Conservation (phyloP, 345 rosid species). For the Trapa incisa region DNA sequence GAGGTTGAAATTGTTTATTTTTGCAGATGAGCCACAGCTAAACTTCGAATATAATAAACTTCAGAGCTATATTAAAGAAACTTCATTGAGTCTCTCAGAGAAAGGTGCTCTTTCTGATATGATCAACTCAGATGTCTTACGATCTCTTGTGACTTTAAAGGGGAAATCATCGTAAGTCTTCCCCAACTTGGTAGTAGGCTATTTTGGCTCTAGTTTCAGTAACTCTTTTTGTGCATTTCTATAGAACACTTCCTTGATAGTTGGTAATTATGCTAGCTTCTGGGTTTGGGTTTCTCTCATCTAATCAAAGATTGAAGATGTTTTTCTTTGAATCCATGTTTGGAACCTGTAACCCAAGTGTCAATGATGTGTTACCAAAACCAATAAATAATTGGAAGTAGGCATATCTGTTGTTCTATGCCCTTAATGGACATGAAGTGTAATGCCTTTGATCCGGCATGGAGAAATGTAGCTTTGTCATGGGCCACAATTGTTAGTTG, state of each 20-base stretch:
- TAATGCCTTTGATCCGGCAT: background rate
- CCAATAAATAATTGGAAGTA: background rate
- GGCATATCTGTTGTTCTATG: background rate
- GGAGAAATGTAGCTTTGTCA: background rate
- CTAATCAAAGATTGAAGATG: background rate
- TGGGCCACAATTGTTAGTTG: background rate
- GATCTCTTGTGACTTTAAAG: conserved; percentile 46
- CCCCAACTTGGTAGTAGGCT: background rate
- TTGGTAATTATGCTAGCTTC: background rate
- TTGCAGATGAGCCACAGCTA: conserved; percentile 42
- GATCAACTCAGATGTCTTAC: conserved; percentile 48
- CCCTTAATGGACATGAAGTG: background rate
- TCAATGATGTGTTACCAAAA: background rate
- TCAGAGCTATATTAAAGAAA: conserved; percentile 68
- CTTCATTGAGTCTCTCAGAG: conserved; percentile 47
- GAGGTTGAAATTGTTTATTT: conserved; percentile 4
- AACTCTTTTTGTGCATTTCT: background rate
- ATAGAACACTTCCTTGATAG: background rate
- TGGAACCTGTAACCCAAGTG: background rate
- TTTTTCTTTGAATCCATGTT: background rate
- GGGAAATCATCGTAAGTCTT: conserved; percentile 41
- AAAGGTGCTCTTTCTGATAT: conserved; percentile 68
- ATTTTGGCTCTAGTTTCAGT: background rate
- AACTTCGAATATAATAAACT: conserved; percentile 54
- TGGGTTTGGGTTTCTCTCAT: background rate